Percentiles rank a stretch among this genome's conserved stretches.
These are phyloP conservation scores for Logfia minima DNA, from an alignment of 129 eudicot species.

Conservation along the genomic window DNA sequence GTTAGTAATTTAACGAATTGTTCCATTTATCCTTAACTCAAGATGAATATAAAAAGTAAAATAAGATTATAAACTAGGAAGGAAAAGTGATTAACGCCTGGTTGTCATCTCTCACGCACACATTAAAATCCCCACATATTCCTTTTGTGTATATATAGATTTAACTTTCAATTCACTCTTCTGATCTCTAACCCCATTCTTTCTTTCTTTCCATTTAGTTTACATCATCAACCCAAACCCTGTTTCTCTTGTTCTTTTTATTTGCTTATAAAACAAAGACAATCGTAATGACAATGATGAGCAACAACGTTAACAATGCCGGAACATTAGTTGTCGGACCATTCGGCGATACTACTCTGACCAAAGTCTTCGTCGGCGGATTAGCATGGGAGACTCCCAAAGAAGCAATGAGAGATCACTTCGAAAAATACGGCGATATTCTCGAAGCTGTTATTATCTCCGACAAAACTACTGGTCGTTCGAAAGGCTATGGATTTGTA, in stretches of 20 bases:
- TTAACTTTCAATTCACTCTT: slow-evolving; percentile 32
- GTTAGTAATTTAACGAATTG: too few species aligned
- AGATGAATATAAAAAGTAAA: too few species aligned
- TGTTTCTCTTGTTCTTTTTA: background rate
- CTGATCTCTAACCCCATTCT: background rate
- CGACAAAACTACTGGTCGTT: slow-evolving; percentile 82
- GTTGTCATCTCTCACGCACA: slow-evolving; percentile 27
- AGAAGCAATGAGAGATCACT: slow-evolving; percentile 70
- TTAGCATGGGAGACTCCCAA: slow-evolving; percentile 93
- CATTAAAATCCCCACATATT: background rate
- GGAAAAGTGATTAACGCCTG: slow-evolving; percentile 15
- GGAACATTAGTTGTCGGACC: slow-evolving; percentile 30
- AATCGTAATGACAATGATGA: slow-evolving; percentile 35
- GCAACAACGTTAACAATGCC: slow-evolving; percentile 25
- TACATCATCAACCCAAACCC: background rate
- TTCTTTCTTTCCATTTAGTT: slow-evolving; percentile 22
- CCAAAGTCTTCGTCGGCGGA: slow-evolving; percentile 91
- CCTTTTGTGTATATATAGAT: slow-evolving; percentile 13
- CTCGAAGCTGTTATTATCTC: slow-evolving; percentile 87
- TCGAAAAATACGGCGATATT: slow-evolving; percentile 75
- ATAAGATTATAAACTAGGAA: background rate
- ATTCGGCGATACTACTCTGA: slow-evolving; percentile 72
- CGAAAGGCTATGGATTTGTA: slow-evolving; percentile 96
- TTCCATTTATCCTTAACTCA: too few species aligned
- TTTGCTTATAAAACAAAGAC: background rate